phyloP scores from a whole-genome alignment of 768 basidiomycete genomes.

The Boletus tomentosulus region DNA sequence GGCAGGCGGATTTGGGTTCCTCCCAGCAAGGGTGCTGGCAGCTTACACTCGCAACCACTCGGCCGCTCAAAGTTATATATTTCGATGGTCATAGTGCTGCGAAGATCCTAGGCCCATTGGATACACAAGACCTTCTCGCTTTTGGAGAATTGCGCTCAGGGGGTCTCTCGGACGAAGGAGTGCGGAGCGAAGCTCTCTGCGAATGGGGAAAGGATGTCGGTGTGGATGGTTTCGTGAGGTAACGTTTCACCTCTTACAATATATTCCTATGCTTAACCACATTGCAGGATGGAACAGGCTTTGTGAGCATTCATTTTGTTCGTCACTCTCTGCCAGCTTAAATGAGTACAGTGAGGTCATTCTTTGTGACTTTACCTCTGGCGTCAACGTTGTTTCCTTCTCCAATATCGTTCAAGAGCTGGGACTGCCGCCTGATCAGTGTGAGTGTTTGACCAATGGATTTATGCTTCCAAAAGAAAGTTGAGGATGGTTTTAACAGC shows the following conservation, averaged over 20 bases:
- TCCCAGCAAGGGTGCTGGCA: not conserved
- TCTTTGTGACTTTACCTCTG: not conserved
- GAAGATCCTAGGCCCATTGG: not conserved
- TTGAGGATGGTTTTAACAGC: not conserved
- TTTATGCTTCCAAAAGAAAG: not conserved
- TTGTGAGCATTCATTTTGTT: slow-evolving; percentile 33
- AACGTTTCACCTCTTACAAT: not conserved
- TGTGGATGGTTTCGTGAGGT: slow-evolving; percentile 34
- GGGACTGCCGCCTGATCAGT: fast-evolving
- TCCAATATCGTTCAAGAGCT: slow-evolving; percentile 5
- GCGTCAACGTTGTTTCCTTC: slow-evolving; percentile 21
- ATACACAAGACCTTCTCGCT: slow-evolving; percentile 23
- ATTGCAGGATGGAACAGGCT: slow-evolving; percentile 42
- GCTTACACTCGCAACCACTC: not conserved
- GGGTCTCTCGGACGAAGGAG: slow-evolving; percentile 14
- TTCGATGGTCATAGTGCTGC: not conserved
- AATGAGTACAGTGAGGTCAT: slow-evolving; percentile 12
- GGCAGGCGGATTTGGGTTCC: not conserved
- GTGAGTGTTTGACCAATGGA: not conserved
- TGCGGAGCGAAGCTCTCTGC: slow-evolving; percentile 28
- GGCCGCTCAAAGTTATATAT: not conserved
- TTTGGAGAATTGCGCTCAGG: slow-evolving; percentile 26
- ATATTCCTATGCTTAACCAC: not conserved
- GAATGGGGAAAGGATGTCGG: slow-evolving; percentile 28
- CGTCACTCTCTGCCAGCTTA: not conserved